A percentile compares a stretch with the other conserved stretches of the same genome.
These are phyloP conservation scores for Alternaria sp. DNA, from an alignment of 2,329 filamentous ascomycete genomes.

Conservation along the genomic window DNA sequence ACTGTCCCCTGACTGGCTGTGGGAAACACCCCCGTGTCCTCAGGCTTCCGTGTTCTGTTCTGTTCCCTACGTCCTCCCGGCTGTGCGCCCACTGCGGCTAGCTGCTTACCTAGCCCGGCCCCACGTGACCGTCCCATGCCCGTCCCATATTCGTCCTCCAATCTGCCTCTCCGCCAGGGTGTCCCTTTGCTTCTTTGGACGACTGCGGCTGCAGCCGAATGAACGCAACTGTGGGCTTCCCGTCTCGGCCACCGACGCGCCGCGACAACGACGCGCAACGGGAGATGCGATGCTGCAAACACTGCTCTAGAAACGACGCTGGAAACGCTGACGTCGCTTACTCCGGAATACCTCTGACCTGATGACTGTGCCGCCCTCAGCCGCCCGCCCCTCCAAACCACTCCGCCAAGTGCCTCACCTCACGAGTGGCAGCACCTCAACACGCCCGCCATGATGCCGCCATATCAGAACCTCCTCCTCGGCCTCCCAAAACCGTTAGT, in stretches of 20 bases:
- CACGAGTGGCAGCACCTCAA: not conserved
- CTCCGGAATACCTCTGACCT: not conserved
- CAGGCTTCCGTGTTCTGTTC: not conserved
- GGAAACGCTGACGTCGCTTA: not conserved
- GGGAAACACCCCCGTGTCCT: not conserved
- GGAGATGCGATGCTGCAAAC: not conserved
- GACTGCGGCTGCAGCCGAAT: constrained; percentile 9
- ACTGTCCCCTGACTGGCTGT: not conserved
- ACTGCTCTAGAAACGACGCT: not conserved
- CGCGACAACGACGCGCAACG: not conserved
- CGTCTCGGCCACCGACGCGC: constrained; percentile 5
- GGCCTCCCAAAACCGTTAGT: not conserved
- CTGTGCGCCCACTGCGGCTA: constrained; percentile 7
- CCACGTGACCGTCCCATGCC: constrained; percentile 2
- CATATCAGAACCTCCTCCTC: not conserved
- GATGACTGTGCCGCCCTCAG: constrained; percentile 1
- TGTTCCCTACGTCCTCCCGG: not conserved
- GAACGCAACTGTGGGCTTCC: constrained; percentile 13
- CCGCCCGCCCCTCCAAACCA: not conserved
- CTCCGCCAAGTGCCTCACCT: not conserved
- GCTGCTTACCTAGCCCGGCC: constrained; percentile 3
- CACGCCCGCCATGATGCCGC: not conserved
- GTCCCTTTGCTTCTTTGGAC: constrained; percentile 5
- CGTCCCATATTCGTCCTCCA: not conserved
- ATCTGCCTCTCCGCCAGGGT: not conserved